Base-by-base conservation (phyloP, 169 alveolate genomes). In the Eimeria acervulina region DNA sequence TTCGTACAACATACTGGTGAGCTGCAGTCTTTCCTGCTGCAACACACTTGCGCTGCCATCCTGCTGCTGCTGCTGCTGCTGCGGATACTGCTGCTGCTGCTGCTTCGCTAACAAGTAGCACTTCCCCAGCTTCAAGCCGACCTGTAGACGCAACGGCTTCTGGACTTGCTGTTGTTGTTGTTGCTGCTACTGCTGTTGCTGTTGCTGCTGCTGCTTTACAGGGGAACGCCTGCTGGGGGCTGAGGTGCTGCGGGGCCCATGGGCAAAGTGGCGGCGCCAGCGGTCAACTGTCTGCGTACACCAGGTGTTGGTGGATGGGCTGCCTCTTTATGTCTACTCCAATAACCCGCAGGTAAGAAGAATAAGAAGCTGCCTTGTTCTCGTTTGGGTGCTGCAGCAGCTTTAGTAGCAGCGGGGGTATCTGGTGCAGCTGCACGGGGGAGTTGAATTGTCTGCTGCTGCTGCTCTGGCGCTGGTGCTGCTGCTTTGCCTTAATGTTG, bases 211-310 rank as follows among this genome's bases (percentile, higher is more conserved):
- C n/a, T n/a, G n/a, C n/a, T 3, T 1, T 81, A 38, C 91, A 81
- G 91, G 91, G 74, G 91, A 81, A 51, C 91, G 91, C 28, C 72
- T 81, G 47, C 91, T 44, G 74, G 28, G 28, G 2, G n/a, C n/a
- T 15, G 91, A 81, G 38, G 38, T n/a, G 8, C 72, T 81, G 68
- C 38, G 91, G 72, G 72, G 91, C 51, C 91, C 95, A 19, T 89
- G 95, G 95, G 42, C 42, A 5, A 70, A 89, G 52, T 89, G 95
- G 95, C 85, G 47, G 21, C 74, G 68, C 66, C 76, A 59, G 95
- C 59, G 80, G 55, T 15, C 44, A 51, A 89, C 95, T 12, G 95
- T 68, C 47, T 59, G 66, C 8, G 85, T 66, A 19, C 95, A 89
- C 70, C 95, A 59, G 33, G 87, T 89, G 84, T 26, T 70, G 87